These are phyloP conservation scores for Laburnicola sp. DNA, from an alignment of 2,329 filamentous ascomycete species.

Conservation along the genomic window DNA sequence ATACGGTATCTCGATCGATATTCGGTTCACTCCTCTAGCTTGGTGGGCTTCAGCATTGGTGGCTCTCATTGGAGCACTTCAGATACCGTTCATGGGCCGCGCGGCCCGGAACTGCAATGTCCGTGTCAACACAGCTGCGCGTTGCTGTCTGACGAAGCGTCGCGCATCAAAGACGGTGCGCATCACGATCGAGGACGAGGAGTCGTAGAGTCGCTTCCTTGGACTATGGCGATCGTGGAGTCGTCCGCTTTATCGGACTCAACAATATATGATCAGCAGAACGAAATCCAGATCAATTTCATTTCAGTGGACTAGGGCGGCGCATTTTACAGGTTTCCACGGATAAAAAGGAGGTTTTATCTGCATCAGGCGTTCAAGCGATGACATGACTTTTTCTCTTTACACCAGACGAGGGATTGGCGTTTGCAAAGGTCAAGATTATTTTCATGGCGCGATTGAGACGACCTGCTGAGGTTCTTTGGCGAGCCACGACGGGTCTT, in stretches of 20 bases:
- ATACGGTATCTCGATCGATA: constrained; percentile 63
- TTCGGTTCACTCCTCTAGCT: constrained; percentile 63
- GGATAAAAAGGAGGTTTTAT: neutral
- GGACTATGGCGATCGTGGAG: too few relatives aligned
- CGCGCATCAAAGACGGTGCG: constrained; percentile 20
- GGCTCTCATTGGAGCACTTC: constrained; percentile 59
- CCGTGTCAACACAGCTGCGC: constrained; percentile 28
- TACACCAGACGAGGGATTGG: too few relatives aligned
- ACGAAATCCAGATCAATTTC: too few relatives aligned
- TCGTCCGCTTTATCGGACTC: too few relatives aligned
- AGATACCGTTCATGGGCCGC: constrained; percentile 59
- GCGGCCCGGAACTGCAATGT: constrained; percentile 46
- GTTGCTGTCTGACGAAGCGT: constrained; percentile 25
- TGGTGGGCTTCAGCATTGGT: constrained; percentile 64
- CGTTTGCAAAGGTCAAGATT: too few relatives aligned
- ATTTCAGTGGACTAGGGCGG: too few relatives aligned
- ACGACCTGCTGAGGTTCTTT: too few relatives aligned
- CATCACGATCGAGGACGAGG: constrained; percentile 31
- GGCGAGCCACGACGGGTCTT: too few relatives aligned
- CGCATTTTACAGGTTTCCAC: neutral
- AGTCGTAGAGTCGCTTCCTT: neutral
- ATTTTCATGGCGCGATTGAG: too few relatives aligned
- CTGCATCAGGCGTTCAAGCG: neutral
- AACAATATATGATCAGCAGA: too few relatives aligned
- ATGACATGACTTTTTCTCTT: too few relatives aligned